A percentile compares a stretch with the other conserved stretches of the same genome.
phyloP scores from a whole-genome alignment of 2,329 filamentous ascomycete species.

The Lasiodiplodia gonubiensis region DNA sequence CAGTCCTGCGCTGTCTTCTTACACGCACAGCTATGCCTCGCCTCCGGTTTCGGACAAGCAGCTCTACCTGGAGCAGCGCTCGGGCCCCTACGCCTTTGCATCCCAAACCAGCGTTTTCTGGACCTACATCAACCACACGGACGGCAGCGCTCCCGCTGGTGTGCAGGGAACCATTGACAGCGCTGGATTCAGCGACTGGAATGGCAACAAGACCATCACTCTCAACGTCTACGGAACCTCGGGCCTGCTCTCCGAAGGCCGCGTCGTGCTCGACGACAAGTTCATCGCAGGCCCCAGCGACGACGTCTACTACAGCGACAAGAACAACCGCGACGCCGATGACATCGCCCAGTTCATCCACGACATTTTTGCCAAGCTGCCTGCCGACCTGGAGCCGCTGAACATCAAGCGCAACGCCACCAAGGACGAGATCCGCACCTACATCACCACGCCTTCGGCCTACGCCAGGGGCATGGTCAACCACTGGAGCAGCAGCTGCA shows the following conservation, averaged over 20 bases:
- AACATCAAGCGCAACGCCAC: conserved; percentile 57
- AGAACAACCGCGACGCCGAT: conserved; percentile 50
- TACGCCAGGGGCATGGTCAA: conserved; percentile 60
- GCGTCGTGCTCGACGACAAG: conserved; percentile 53
- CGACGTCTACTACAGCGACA: conserved; percentile 52
- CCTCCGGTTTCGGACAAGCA: conserved; percentile 51
- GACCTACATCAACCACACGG: conserved; percentile 50
- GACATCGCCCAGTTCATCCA: conserved; percentile 59
- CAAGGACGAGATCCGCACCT: conserved; percentile 55
- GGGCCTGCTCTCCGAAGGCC: conserved; percentile 57
- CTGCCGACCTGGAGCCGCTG: conserved; percentile 52
- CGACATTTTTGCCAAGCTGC: conserved; percentile 56
- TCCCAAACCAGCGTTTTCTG: conserved; percentile 62
- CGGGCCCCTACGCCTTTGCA: conserved; percentile 60
- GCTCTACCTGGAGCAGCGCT: conserved; percentile 55
- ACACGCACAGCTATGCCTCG: conserved; percentile 54
- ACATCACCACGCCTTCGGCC: conserved; percentile 55
- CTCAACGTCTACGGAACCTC: conserved; percentile 65
- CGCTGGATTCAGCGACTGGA: conserved; percentile 51
- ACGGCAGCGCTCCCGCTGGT: conserved; percentile 47
- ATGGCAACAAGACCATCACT: conserved; percentile 55
- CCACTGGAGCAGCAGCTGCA: conserved; percentile 61
- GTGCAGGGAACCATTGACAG: conserved; percentile 62
- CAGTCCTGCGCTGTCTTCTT: conserved; percentile 53
- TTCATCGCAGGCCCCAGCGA: conserved; percentile 51